Evolutionary conservation across 2,329 filamentous ascomycete species (phyloP).

Genomic region (Pyrenophora tritici-repentis): DNA sequence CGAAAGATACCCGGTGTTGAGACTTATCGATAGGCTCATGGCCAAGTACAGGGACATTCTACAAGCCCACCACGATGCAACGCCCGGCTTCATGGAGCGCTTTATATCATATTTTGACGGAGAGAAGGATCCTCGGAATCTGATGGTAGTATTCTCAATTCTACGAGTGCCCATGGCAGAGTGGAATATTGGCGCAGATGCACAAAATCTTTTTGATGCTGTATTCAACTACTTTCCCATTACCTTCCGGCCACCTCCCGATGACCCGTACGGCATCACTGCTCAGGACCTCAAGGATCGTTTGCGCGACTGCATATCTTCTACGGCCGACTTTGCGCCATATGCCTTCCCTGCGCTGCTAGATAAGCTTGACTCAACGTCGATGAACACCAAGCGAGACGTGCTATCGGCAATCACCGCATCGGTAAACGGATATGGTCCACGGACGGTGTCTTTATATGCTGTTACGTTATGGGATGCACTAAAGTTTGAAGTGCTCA

Average conservation of each 20-base stretch:
- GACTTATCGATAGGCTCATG: conserved; percentile 66
- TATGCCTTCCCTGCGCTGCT: conserved; percentile 69
- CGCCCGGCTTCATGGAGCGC: conserved; percentile 61
- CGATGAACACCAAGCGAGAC: conserved; percentile 71
- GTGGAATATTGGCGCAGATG: conserved; percentile 66
- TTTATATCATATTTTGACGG: conserved; percentile 69
- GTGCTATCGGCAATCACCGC: conserved; percentile 66
- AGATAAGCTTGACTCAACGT: conserved; percentile 72
- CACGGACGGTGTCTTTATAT: conserved; percentile 64
- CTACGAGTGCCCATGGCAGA: conserved; percentile 69
- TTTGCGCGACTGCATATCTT: conserved; percentile 66
- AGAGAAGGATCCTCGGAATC: conserved; percentile 70
- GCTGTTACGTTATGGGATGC: conserved; percentile 70
- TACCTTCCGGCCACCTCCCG: conserved; percentile 70
- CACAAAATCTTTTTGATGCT: conserved; percentile 65
- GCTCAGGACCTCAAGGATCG: conserved; percentile 70
- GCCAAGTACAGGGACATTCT: conserved; percentile 56
- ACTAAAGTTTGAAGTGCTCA: conserved; percentile 71
- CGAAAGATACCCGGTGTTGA: conserved; percentile 64
- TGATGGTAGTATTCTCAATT: conserved; percentile 73
- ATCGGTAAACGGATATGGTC: conserved; percentile 64
- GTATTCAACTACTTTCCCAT: conserved; percentile 76
- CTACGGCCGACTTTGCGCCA: conserved; percentile 66
- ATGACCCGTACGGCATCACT: conserved; percentile 72
- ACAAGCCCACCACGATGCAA: conserved; percentile 57